A percentile compares a stretch with the other conserved stretches of the same genome.
phyloP scores from a whole-genome alignment of 2,329 filamentous ascomycete species.

The Fusarium chaquense region DNA sequence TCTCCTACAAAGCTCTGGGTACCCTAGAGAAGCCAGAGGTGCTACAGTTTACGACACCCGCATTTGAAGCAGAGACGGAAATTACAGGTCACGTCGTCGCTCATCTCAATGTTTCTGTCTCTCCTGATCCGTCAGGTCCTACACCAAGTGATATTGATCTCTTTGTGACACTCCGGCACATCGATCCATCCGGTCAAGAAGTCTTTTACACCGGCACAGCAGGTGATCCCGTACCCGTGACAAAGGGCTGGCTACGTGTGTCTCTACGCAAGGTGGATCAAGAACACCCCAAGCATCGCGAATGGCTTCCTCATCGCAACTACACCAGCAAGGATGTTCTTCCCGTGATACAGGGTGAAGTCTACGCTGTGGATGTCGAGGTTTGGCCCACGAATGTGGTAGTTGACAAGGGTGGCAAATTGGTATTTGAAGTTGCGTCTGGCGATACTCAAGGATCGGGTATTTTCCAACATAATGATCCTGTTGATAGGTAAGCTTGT shows the following conservation, averaged over 20 bases:
- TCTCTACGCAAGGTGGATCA: slow-evolving; percentile 66
- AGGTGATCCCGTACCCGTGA: slow-evolving; percentile 71
- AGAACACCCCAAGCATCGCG: slow-evolving; percentile 62
- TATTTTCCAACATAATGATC: slow-evolving; percentile 65
- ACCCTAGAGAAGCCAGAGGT: slow-evolving; percentile 65
- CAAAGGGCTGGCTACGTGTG: slow-evolving; percentile 73
- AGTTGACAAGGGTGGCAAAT: slow-evolving; percentile 58
- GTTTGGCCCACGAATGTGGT: slow-evolving; percentile 74
- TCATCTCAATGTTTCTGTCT: slow-evolving; percentile 73
- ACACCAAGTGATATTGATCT: slow-evolving; percentile 68
- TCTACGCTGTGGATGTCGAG: slow-evolving; percentile 72
- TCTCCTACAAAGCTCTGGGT: slow-evolving; percentile 71
- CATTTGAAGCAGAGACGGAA: slow-evolving; percentile 73
- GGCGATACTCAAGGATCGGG: slow-evolving; percentile 71
- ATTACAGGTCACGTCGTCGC: slow-evolving; percentile 76
- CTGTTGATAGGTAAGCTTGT: slow-evolving; percentile 58
- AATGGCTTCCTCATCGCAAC: slow-evolving; percentile 67
- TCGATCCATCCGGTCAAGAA: slow-evolving; percentile 65
- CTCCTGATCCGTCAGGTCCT: slow-evolving; percentile 59
- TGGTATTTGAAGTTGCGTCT: slow-evolving; percentile 67
- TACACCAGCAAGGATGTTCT: slow-evolving; percentile 69
- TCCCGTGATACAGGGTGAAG: slow-evolving; percentile 64
- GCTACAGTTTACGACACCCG: slow-evolving; percentile 67
- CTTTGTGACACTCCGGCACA: slow-evolving; percentile 72
- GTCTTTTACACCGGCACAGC: slow-evolving; percentile 74